Evolutionary conservation across 2,329 filamentous ascomycete genomes (phyloP).

Genomic region (Orbilia javanica): DNA sequence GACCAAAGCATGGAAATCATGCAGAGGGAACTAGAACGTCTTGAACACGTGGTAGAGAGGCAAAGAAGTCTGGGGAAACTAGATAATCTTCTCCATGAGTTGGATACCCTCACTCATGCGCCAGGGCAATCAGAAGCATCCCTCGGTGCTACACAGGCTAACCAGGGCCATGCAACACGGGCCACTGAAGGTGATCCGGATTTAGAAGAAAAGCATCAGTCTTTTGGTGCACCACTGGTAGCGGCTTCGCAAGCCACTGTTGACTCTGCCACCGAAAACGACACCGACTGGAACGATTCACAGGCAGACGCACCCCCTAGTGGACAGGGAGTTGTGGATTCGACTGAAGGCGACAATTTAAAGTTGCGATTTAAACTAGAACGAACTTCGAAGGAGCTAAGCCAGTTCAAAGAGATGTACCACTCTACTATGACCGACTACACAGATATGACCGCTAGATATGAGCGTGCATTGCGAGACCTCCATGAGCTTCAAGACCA

Average conservation of each 20-base stretch:
- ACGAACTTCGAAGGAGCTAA: constrained; percentile 74
- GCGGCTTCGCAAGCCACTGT: not conserved
- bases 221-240: not conserved
- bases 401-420: constrained; percentile 90
- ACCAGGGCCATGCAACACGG: not conserved
- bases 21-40: constrained; percentile 93
- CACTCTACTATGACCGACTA: constrained; percentile 85
- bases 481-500: constrained; percentile 87
- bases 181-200: not conserved
- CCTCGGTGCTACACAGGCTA: not conserved
- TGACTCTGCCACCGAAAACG: not conserved
- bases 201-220: not conserved
- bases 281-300: not conserved
- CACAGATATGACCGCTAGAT: constrained; percentile 85
- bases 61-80: constrained; percentile 95
- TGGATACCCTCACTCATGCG: constrained; percentile 78
- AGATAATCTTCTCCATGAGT: constrained; percentile 89
- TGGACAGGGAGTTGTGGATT: not conserved
- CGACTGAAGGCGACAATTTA: constrained; percentile 24
- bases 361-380: constrained; percentile 54
- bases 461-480: constrained; percentile 86
- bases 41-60: constrained; percentile 94
- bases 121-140: constrained; percentile 65
- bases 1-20: constrained; percentile 97
- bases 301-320: not conserved